A percentile compares a stretch with the other conserved stretches of the same genome.
phyloP scores from a whole-genome alignment of 257 asterid genomes.

The Apocynum venetum region DNA sequence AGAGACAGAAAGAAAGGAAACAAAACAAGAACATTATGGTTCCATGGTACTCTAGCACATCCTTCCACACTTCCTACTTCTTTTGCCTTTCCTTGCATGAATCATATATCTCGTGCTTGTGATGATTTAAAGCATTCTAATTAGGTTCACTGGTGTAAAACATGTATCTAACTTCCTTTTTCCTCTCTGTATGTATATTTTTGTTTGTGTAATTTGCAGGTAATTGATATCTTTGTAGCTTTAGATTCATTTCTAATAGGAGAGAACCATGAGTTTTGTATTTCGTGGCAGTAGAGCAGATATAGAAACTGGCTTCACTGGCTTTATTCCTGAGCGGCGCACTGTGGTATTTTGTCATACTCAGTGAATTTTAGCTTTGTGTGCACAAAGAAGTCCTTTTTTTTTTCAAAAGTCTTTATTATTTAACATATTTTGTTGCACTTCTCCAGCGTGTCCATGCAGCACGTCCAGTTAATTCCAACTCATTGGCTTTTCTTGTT shows the following conservation, averaged over 20 bases:
- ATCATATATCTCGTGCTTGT: neutral
- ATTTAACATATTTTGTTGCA: constrained; percentile 1
- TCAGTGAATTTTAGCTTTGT: constrained; percentile 5
- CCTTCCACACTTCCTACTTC: neutral
- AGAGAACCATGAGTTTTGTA: constrained; percentile 78
- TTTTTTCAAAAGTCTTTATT: neutral
- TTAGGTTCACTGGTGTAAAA: neutral
- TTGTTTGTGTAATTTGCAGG: neutral
- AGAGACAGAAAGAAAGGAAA: neutral
- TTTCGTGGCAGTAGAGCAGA: constrained; percentile 95
- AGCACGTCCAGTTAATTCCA: constrained; percentile 86
- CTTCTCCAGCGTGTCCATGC: constrained; percentile 73
- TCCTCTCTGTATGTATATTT: neutral
- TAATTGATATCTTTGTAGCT: constrained; percentile 12
- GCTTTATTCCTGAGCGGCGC: constrained; percentile 86
- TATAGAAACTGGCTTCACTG: constrained; percentile 86
- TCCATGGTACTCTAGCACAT: neutral
- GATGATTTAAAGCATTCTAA: neutral
- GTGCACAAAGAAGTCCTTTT: neutral
- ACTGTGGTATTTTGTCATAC: constrained; percentile 52
- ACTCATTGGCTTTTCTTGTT: constrained; percentile 89
- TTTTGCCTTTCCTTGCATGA: neutral
- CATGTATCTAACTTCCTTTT: neutral
- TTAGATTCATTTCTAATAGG: constrained; percentile 7
- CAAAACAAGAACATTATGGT: neutral